phyloP scores from a whole-genome alignment of 345 rosid species.

The Salix koriyanagi region DNA sequence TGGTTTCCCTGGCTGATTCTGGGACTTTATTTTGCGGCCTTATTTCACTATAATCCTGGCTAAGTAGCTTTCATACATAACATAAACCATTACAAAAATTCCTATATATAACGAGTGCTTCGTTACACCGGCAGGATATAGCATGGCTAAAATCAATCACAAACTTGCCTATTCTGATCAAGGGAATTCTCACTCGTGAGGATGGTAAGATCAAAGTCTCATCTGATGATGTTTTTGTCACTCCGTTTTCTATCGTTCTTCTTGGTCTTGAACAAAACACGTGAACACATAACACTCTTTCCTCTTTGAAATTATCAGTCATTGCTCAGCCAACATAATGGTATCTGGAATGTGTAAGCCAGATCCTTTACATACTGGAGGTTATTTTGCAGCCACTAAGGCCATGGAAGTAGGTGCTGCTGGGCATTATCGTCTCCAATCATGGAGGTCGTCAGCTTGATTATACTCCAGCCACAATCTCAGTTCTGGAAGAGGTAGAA shows the following conservation, averaged over 20 bases:
- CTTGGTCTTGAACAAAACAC: not conserved
- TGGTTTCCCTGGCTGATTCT: too few species aligned
- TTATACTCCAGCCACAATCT: conserved; percentile 59
- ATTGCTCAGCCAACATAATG: too few species aligned
- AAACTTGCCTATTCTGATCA: conserved; percentile 63
- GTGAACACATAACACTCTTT: too few species aligned
- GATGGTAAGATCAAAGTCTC: conserved; percentile 53
- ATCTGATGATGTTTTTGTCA: conserved; percentile 3
- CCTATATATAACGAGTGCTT: not conserved
- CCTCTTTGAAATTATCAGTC: too few species aligned
- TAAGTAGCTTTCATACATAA: too few species aligned
- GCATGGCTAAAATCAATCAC: conserved; percentile 77
- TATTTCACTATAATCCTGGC: too few species aligned
- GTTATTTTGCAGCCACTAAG: conserved; percentile 47
- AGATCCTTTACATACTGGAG: not conserved
- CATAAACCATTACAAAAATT: too few species aligned
- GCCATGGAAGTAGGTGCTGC: conserved; percentile 64
- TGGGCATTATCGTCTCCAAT: conserved; percentile 74
- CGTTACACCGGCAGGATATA: conserved; percentile 51
- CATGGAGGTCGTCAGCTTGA: conserved; percentile 83
- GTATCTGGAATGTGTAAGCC: not conserved
- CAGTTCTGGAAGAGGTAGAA: conserved; percentile 66
- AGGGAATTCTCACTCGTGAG: conserved; percentile 75
- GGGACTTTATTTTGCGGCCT: too few species aligned
- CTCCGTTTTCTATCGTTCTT: not conserved